These are phyloP conservation scores for Gossypium bickii DNA, from an alignment of 345 rosid genomes.

Conservation along the genomic window DNA sequence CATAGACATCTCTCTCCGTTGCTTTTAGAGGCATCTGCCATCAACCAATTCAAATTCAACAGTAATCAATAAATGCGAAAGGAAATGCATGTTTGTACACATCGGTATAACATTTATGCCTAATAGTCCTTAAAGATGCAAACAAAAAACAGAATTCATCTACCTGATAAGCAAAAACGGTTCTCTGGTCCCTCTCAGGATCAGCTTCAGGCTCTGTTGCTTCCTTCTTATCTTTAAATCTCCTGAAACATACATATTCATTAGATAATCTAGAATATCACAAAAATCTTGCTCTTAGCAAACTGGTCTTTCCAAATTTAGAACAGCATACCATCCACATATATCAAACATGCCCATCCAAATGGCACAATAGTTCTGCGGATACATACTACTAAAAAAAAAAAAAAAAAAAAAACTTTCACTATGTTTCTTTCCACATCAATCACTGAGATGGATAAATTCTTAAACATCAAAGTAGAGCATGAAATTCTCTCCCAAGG, in stretches of 20 bases:
- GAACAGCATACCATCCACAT: not conserved
- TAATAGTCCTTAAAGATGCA: not conserved
- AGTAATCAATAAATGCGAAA: not conserved
- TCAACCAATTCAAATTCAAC: not conserved
- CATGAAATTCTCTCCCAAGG: not conserved
- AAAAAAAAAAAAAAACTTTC: not conserved
- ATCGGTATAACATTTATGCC: not conserved
- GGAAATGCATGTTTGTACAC: not conserved
- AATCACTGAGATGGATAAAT: not conserved
- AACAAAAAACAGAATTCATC: not conserved
- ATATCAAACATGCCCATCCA: not conserved
- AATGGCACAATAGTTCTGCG: not conserved
- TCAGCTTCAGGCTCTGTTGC: slow-evolving; percentile 76
- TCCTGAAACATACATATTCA: slow-evolving; percentile 38
- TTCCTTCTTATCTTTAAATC: slow-evolving; percentile 78
- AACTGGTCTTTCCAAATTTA: not conserved
- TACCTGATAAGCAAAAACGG: slow-evolving; percentile 97
- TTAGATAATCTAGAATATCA: not conserved
- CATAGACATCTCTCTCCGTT: not conserved
- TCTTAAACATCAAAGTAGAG: not conserved
- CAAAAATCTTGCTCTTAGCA: not conserved
- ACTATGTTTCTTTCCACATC: not conserved
- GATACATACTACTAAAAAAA: not conserved
- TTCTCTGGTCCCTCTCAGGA: slow-evolving; percentile 97
- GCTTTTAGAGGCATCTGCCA: slow-evolving; percentile 8